Evolutionary conservation across 495 filamentous ascomycete species (phyloP).

Genomic region (Penicillium bialowiezense): DNA sequence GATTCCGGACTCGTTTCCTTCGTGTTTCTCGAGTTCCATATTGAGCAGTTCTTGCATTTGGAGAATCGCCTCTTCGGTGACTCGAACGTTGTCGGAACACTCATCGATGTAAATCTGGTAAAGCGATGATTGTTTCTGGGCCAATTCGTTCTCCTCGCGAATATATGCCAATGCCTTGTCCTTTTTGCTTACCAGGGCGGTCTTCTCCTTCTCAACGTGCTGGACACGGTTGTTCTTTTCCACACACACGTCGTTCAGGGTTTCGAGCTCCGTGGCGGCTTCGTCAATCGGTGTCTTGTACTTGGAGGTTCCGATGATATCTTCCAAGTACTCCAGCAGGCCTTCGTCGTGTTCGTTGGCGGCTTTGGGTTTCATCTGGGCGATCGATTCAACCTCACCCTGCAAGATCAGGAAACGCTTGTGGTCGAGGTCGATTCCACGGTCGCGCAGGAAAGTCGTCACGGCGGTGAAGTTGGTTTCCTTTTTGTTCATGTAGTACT

Average conservation of each 20-base stretch:
- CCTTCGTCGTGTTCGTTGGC: slow-evolving; percentile 93
- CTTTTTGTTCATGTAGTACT: slow-evolving; percentile 91
- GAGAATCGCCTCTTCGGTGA: slow-evolving; percentile 84
- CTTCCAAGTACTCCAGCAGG: slow-evolving; percentile 92
- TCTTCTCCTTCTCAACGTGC: slow-evolving; percentile 97
- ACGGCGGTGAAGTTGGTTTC: slow-evolving; percentile 89
- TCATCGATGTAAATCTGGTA: slow-evolving; percentile 90
- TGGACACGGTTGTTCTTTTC: slow-evolving; percentile 94
- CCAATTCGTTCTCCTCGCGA: slow-evolving; percentile 88
- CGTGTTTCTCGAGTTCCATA: slow-evolving; percentile 84
- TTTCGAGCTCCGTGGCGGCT: slow-evolving; percentile 81
- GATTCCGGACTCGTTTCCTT: slow-evolving; percentile 87
- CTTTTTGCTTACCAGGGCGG: slow-evolving; percentile 89
- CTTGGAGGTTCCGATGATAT: slow-evolving; percentile 97
- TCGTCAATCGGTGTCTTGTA: slow-evolving; percentile 98
- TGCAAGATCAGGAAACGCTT: slow-evolving; percentile 97
- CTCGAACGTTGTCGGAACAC: slow-evolving; percentile 80
- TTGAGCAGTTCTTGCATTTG: slow-evolving; percentile 89
- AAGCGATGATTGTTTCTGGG: slow-evolving; percentile 79
- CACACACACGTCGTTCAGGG: slow-evolving; percentile 87
- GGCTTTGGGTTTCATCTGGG: slow-evolving; percentile 98
- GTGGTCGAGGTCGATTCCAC: slow-evolving; percentile 93
- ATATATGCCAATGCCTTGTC: slow-evolving; percentile 88
- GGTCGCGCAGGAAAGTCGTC: slow-evolving; percentile 80
- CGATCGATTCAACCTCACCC: slow-evolving; percentile 97